These are phyloP conservation scores for Cryptococcus sp. DNA, from an alignment of 1,284 basidiomycete genomes.

Conservation along the genomic window DNA sequence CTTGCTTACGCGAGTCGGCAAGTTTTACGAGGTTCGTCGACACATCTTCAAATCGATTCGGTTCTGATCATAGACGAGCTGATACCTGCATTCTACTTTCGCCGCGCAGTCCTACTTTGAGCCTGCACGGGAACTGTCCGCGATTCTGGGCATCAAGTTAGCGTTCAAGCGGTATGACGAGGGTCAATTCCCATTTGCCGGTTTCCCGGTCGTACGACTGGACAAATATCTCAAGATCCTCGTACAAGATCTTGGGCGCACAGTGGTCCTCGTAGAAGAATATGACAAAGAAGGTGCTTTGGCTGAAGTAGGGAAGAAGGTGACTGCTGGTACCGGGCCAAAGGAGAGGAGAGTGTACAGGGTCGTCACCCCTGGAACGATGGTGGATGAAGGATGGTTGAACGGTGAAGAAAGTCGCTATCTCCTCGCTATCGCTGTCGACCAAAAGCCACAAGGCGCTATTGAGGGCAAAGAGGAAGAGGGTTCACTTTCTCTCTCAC, in stretches of 20 bases:
- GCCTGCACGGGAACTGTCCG: conserved; percentile 76
- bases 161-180: conserved; percentile 36
- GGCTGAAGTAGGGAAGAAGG: conserved; percentile 52
- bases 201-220: conserved; percentile 82
- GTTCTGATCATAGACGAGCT: background rate
- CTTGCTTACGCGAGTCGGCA: conserved; percentile 84
- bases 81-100: background rate
- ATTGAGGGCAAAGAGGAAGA: background rate
- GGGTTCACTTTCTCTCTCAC: conserved; percentile 51
- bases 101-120: conserved; percentile 80
- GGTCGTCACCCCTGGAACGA: conserved; percentile 86
- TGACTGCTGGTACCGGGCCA: conserved; percentile 57
- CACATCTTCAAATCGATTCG: background rate
- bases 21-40: conserved; percentile 82
- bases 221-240: conserved; percentile 83
- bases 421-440: conserved; percentile 67
- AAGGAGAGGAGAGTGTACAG: conserved; percentile 69
- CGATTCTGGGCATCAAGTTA: conserved; percentile 60
- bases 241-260: conserved; percentile 75
- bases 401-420: conserved; percentile 84
- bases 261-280: conserved; percentile 91
- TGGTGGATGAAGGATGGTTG: conserved; percentile 85
- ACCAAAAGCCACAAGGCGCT: background rate
- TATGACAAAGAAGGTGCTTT: conserved; percentile 57
- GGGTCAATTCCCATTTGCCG: conserved; percentile 69